Conservation (phyloP, 2,329 filamentous ascomycete genomes). For the Colletotrichum sp. region DNA sequence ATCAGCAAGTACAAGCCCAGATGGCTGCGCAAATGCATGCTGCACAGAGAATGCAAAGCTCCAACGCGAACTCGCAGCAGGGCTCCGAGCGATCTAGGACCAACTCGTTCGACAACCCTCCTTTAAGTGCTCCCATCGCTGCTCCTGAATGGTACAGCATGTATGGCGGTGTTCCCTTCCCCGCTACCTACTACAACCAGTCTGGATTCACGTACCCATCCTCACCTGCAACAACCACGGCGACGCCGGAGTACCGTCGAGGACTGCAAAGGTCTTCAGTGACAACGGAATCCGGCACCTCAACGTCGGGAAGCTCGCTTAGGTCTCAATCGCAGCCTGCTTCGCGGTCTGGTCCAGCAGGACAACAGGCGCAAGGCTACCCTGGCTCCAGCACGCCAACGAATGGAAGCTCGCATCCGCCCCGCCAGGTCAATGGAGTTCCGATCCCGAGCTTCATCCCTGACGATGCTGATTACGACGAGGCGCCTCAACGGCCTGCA, state of each 20-base stretch:
- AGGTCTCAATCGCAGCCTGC: conserved; percentile 73
- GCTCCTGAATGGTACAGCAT: conserved; percentile 63
- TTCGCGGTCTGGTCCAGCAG: conserved; percentile 42
- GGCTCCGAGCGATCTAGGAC: conserved; percentile 61
- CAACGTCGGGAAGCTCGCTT: conserved; percentile 58
- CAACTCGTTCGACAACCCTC: conserved; percentile 67
- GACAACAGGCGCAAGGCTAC: conserved; percentile 16
- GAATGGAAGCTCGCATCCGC: neutral
- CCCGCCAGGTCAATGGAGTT: conserved; percentile 53
- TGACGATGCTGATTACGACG: conserved; percentile 58
- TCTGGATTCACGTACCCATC: conserved; percentile 60
- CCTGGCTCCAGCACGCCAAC: conserved; percentile 7
- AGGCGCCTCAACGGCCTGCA: conserved; percentile 41
- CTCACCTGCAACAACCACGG: conserved; percentile 54
- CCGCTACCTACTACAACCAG: conserved; percentile 50
- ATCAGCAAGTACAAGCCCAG: conserved; percentile 22
- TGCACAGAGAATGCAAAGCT: conserved; percentile 18
- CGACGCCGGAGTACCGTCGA: conserved; percentile 57
- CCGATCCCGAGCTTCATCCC: conserved; percentile 61
- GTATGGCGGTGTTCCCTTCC: conserved; percentile 42
- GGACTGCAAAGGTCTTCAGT: conserved; percentile 60
- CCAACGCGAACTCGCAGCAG: conserved; percentile 14
- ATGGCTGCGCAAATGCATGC: conserved; percentile 23
- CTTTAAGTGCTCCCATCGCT: conserved; percentile 59
- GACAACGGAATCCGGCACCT: conserved; percentile 52